These are phyloP conservation scores for Apiotrichum porosum DNA, from an alignment of 1,284 basidiomycete genomes.

Conservation along the genomic window DNA sequence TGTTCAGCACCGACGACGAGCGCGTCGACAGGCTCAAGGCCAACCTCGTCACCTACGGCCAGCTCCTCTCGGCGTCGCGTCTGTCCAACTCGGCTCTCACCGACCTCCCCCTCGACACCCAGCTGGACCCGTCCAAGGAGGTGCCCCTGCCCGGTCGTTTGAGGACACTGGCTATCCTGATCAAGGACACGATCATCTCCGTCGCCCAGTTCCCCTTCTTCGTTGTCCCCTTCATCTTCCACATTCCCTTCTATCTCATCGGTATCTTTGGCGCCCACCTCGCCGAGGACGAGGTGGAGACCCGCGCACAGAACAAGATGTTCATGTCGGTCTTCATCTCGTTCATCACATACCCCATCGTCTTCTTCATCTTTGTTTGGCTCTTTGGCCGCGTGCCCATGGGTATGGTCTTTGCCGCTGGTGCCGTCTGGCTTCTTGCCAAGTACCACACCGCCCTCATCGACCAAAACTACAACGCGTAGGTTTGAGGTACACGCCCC, in stretches of 20 bases:
- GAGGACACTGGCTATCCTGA: slow-evolving; percentile 67
- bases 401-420: slow-evolving; percentile 53
- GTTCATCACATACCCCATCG: slow-evolving; percentile 68
- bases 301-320: slow-evolving; percentile 87
- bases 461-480: slow-evolving; percentile 74
- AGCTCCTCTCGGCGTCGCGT: slow-evolving; percentile 72
- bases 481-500: slow-evolving; percentile 30
- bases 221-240: slow-evolving; percentile 71
- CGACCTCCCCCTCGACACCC: slow-evolving; percentile 60
- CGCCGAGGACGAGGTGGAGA: slow-evolving; percentile 74
- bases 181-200: slow-evolving; percentile 68
- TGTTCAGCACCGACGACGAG: slow-evolving; percentile 64
- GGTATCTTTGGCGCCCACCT: slow-evolving; percentile 66
- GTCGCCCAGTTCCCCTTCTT: slow-evolving; percentile 78
- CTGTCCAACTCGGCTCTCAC: slow-evolving; percentile 77
- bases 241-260: slow-evolving; percentile 77
- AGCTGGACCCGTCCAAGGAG: slow-evolving; percentile 68
- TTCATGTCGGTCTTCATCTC: slow-evolving; percentile 72
- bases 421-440: slow-evolving; percentile 64
- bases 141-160: slow-evolving; percentile 74
- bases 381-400: slow-evolving; percentile 64
- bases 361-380: slow-evolving; percentile 77
- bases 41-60: slow-evolving; percentile 77
- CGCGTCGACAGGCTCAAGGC: slow-evolving; percentile 60
- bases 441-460: slow-evolving; percentile 60